phyloP scores from a whole-genome alignment of 106 monocot genomes.

The Posidonia australis region DNA sequence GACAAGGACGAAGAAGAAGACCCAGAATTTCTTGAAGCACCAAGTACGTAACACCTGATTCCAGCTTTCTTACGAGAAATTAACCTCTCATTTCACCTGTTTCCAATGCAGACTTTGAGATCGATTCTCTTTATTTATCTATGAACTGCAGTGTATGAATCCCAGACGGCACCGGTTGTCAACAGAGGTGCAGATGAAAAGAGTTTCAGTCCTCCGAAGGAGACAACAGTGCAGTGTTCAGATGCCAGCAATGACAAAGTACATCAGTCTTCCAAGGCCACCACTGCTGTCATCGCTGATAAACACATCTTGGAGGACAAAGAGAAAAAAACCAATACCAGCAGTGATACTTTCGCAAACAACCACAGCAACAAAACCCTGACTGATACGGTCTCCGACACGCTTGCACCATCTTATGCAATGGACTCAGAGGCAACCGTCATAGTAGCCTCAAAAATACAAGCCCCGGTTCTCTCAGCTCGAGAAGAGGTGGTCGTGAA shows the following conservation, averaged over 20 bases:
- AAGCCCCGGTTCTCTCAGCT: slow-evolving; percentile 1
- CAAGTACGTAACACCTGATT: slow-evolving; percentile 21
- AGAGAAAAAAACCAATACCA: not conserved
- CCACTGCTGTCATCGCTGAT: not conserved
- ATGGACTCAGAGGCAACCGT: slow-evolving; percentile 19
- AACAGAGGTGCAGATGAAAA: slow-evolving; percentile 7
- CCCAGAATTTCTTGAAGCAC: slow-evolving; percentile 21
- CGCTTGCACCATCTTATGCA: slow-evolving; percentile 36
- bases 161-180: slow-evolving; percentile 20
- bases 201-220: not conserved
- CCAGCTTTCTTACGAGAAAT: not conserved
- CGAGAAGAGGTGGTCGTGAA: slow-evolving; percentile 15
- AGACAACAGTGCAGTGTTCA: not conserved
- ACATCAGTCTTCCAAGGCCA: not conserved
- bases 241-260: slow-evolving; percentile 10
- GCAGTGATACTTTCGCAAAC: not conserved
- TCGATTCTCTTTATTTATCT: not conserved
- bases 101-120: not conserved
- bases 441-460: slow-evolving; percentile 29
- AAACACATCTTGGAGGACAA: not conserved
- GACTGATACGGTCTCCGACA: slow-evolving; percentile 14
- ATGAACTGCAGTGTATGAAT: slow-evolving; percentile 31
- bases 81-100: not conserved
- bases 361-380: slow-evolving; percentile 5
- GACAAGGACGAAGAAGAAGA: slow-evolving; percentile 3